These are phyloP conservation scores for Aspergillus awamori DNA, from an alignment of 2,329 filamentous ascomycete species.

Conservation along the genomic window DNA sequence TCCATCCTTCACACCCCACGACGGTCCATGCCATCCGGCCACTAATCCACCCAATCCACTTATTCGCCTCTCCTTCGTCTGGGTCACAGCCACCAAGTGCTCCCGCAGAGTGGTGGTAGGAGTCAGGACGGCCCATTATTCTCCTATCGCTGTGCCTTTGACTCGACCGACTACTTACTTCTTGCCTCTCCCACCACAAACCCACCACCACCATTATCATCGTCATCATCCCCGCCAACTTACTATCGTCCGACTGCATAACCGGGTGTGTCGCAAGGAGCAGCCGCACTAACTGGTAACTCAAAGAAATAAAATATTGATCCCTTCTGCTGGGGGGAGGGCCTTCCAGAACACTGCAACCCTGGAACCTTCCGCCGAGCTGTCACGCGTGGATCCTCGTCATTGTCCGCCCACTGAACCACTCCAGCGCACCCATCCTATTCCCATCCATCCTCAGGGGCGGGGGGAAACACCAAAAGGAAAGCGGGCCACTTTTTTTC, in stretches of 20 bases:
- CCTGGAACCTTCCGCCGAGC: constrained; percentile 9
- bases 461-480: constrained; percentile 18
- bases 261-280: background rate
- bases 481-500: constrained; percentile 15
- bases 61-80: background rate
- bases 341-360: background rate
- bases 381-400: constrained; percentile 15
- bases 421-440: constrained; percentile 5
- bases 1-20: background rate
- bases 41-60: background rate
- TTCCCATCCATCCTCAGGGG: constrained; percentile 17
- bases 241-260: too few relatives aligned
- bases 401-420: constrained; percentile 8
- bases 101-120: background rate
- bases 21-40: constrained; percentile 5
- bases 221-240: background rate
- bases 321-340: background rate
- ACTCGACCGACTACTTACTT: background rate
- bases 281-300: background rate
- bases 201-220: background rate
- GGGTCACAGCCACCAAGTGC: constrained; percentile 2
- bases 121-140: background rate
- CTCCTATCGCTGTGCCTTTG: background rate
- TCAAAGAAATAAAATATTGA: background rate
- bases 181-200: background rate